Evolutionary conservation across 2,329 filamentous ascomycete genomes (phyloP).

Genomic region (Akanthomyces dipterigenus): DNA sequence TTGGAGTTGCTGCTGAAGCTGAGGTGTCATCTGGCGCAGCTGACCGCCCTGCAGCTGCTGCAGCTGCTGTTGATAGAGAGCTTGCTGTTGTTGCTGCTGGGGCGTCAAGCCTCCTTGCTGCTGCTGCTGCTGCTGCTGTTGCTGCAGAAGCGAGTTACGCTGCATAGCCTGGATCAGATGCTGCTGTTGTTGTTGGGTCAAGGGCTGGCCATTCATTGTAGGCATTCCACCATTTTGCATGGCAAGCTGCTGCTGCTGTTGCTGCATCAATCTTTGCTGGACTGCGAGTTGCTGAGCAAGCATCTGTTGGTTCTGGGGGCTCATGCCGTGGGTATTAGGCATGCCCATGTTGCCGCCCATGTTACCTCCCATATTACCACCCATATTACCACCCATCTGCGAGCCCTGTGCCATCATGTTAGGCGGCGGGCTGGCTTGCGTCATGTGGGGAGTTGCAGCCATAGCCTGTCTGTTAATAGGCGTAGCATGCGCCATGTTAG

Average conservation of each 20-base stretch:
- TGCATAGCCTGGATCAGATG: conserved; percentile 32
- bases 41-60: conserved; percentile 34
- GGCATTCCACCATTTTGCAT: not conserved
- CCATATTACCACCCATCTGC: conserved; percentile 44
- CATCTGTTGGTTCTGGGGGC: conserved; percentile 30
- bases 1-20: conserved; percentile 33
- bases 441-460: conserved; percentile 54
- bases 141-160: conserved; percentile 27
- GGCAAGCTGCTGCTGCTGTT: conserved; percentile 29
- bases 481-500: conserved; percentile 53
- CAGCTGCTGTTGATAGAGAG: conserved; percentile 38
- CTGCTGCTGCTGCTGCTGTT: conserved; percentile 20
- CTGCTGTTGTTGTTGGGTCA: conserved; percentile 32
- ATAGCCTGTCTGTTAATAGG: conserved; percentile 48
- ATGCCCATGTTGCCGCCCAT: conserved; percentile 41
- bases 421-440: conserved; percentile 55
- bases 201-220: conserved; percentile 30
- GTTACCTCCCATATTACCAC: conserved; percentile 34
- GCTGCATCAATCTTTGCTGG: conserved; percentile 40
- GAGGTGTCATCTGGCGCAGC: conserved; percentile 28
- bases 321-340: conserved; percentile 43
- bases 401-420: conserved; percentile 52
- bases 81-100: conserved; percentile 34
- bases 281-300: conserved; percentile 40
- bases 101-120: conserved; percentile 31